Evolutionary conservation across 495 filamentous ascomycete species (phyloP).

Genomic region (Penicillium coprophilum): DNA sequence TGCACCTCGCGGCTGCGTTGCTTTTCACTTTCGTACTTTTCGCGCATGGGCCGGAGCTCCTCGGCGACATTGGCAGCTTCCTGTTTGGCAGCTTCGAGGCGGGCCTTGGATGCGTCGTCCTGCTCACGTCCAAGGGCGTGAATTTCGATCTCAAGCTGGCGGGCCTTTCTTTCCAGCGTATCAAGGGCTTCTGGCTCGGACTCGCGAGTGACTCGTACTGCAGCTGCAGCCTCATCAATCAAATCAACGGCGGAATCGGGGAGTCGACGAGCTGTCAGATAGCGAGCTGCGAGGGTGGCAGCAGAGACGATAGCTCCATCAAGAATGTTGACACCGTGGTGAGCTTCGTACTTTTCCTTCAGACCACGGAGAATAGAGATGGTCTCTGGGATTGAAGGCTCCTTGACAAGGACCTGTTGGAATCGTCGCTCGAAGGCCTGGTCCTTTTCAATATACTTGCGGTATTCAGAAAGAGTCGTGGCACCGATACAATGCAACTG

Average conservation of each 20-base stretch:
- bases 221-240: conserved; percentile 93
- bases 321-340: conserved; percentile 94
- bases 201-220: conserved; percentile 89
- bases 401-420: conserved; percentile 95
- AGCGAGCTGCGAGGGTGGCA: conserved; percentile 84
- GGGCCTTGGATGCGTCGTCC: conserved; percentile 83
- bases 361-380: conserved; percentile 95
- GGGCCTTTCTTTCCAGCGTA: conserved; percentile 80
- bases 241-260: conserved; percentile 96
- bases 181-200: conserved; percentile 94
- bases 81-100: conserved; percentile 76
- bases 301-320: conserved; percentile 91
- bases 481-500: conserved; percentile 98
- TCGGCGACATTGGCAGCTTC: conserved; percentile 91
- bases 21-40: conserved; percentile 94
- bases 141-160: conserved; percentile 94
- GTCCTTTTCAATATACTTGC: conserved; percentile 99
- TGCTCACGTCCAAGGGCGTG: conserved; percentile 91
- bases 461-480: conserved; percentile 90
- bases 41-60: conserved; percentile 84
- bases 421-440: conserved; percentile 97
- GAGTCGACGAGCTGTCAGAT: conserved; percentile 84
- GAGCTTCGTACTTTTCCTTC: conserved; percentile 96
- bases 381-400: conserved; percentile 83
- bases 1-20: conserved; percentile 85